These are phyloP conservation scores for Aspergillus indologenus DNA, from an alignment of 495 filamentous ascomycete genomes.

Conservation along the genomic window DNA sequence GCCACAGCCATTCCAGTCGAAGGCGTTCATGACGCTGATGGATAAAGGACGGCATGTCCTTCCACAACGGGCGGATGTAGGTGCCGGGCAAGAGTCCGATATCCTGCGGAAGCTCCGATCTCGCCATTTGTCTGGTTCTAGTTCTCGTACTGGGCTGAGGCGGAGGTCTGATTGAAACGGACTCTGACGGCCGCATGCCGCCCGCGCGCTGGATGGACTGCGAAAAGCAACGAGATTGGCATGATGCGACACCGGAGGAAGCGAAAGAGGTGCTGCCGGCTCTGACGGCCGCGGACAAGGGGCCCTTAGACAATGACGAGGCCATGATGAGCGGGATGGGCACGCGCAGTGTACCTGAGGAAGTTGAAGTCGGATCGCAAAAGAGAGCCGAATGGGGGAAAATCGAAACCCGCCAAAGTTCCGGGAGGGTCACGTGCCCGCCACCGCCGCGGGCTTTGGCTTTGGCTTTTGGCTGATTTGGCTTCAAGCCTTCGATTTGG, in stretches of 20 bases:
- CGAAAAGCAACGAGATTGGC: conserved; percentile 40
- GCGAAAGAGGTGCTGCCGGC: conserved; percentile 15
- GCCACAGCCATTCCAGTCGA: conserved; percentile 45
- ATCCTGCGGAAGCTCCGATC: conserved; percentile 43
- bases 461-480: conserved; percentile 3
- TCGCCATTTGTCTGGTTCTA: conserved; percentile 23
- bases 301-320: conserved; percentile 31
- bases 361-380: neutral
- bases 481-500: neutral
- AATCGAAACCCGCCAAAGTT: neutral
- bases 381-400: conserved; percentile 12
- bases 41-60: conserved; percentile 56
- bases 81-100: conserved; percentile 55
- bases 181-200: conserved; percentile 24
- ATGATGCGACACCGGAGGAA: conserved; percentile 15
- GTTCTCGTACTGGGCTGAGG: conserved; percentile 44
- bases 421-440: conserved; percentile 14
- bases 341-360: neutral
- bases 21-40: conserved; percentile 39
- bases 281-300: conserved; percentile 19
- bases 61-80: conserved; percentile 57
- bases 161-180: conserved; percentile 23
- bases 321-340: conserved; percentile 31
- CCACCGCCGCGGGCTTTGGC: conserved; percentile 1
- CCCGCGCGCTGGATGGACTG: conserved; percentile 29